These are phyloP conservation scores for Lepidopterella palustris DNA, from an alignment of 495 filamentous ascomycete species.

Conservation along the genomic window DNA sequence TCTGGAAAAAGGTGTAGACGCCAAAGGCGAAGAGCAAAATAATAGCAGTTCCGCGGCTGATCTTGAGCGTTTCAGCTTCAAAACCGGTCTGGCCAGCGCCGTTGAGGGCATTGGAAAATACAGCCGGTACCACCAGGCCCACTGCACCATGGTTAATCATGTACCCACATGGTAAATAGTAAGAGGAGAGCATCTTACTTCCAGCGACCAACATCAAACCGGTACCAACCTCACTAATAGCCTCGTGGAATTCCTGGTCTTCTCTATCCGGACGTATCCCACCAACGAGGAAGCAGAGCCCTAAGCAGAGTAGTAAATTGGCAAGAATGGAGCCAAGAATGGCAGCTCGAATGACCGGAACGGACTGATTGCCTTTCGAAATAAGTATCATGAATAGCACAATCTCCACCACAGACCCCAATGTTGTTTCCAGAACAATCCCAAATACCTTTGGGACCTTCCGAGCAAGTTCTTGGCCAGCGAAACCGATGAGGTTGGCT, in stretches of 20 bases:
- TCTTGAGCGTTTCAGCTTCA: conserved; percentile 47
- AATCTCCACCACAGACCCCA: conserved; percentile 74
- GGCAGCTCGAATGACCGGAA: conserved; percentile 73
- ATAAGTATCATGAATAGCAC: conserved; percentile 75
- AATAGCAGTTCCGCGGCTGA: conserved; percentile 70
- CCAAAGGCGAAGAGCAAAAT: conserved; percentile 73
- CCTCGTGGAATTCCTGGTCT: conserved; percentile 60
- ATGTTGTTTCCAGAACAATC: conserved; percentile 67
- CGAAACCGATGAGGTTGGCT: conserved; percentile 82
- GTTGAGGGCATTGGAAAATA: conserved; percentile 60
- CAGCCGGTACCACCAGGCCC: conserved; percentile 74
- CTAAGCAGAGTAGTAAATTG: conserved; percentile 63
- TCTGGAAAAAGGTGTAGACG: conserved; percentile 73
- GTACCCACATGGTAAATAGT: not conserved
- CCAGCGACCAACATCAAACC: conserved; percentile 70
- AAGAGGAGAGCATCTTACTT: conserved; percentile 22
- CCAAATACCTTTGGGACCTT: conserved; percentile 75
- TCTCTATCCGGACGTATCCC: conserved; percentile 56
- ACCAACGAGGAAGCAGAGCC: conserved; percentile 70
- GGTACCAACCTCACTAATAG: conserved; percentile 73
- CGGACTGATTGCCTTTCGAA: conserved; percentile 37
- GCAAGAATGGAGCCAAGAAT: conserved; percentile 77
- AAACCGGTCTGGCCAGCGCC: conserved; percentile 37
- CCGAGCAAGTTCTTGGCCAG: conserved; percentile 69
- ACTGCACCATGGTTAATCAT: conserved; percentile 35